Conservation (phyloP, 2,329 filamentous ascomycete genomes). For the Curvularia verruculosa region DNA sequence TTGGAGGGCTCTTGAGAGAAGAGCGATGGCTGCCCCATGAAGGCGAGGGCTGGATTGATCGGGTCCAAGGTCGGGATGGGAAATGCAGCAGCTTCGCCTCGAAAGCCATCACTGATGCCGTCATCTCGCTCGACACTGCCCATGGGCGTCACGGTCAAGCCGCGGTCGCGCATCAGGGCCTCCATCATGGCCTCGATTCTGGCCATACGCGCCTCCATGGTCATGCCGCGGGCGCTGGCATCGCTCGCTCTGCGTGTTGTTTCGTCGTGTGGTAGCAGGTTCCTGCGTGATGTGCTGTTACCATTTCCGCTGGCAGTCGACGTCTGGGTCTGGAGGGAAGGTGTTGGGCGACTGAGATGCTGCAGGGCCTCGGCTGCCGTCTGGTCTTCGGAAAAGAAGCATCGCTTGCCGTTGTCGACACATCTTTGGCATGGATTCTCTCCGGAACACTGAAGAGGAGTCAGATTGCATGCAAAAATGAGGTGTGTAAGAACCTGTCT, state of each 20-base stretch:
- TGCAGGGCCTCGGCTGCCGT: slow-evolving; percentile 47
- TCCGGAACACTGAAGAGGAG: slow-evolving; percentile 36
- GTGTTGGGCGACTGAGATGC: slow-evolving; percentile 44
- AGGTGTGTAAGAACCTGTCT: slow-evolving; percentile 1
- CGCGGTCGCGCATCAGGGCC: slow-evolving; percentile 40
- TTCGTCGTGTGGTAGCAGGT: slow-evolving; percentile 27
- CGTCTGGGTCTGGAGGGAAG: slow-evolving; percentile 23
- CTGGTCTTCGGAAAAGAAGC: slow-evolving; percentile 49
- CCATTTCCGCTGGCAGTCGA: slow-evolving; percentile 16
- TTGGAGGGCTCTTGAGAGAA: slow-evolving; percentile 22
- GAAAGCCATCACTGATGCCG: slow-evolving; percentile 21
- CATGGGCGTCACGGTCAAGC: slow-evolving; percentile 29
- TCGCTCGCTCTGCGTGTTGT: slow-evolving; percentile 36
- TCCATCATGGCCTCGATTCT: slow-evolving; percentile 47
- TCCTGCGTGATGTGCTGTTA: slow-evolving; percentile 24
- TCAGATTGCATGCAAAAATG: slow-evolving; percentile 4
- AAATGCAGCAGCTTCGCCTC: slow-evolving; percentile 22
- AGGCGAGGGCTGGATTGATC: slow-evolving; percentile 29
- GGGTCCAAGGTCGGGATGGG: slow-evolving; percentile 32
- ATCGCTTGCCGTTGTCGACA: slow-evolving; percentile 42
- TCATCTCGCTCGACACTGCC: slow-evolving; percentile 40
- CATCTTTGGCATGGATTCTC: slow-evolving; percentile 47
- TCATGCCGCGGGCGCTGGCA: slow-evolving; percentile 31
- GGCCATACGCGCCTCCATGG: slow-evolving; percentile 45
- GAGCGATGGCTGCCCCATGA: slow-evolving; percentile 22